These are phyloP conservation scores for Saccharomyces jurei DNA, from an alignment of 805 yeast species.

Conservation along the genomic window DNA sequence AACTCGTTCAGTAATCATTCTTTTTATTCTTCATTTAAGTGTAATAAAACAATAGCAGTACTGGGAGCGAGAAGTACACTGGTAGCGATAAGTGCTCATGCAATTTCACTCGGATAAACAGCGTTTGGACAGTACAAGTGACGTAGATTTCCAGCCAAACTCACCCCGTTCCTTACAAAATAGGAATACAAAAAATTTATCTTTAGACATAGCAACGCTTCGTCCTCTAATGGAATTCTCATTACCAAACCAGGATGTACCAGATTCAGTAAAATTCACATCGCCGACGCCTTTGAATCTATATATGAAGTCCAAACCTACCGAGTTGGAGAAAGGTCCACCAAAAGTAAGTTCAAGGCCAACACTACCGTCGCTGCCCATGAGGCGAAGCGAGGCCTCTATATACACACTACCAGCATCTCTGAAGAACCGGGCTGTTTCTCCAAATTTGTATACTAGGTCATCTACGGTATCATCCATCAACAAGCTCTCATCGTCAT, in stretches of 20 bases:
- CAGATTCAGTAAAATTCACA: not conserved
- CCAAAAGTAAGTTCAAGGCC: constrained; percentile 1
- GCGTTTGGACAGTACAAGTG: not conserved
- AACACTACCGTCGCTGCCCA: constrained; percentile 2
- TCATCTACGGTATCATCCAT: not conserved
- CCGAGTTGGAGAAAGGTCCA: not conserved
- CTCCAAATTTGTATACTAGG: not conserved
- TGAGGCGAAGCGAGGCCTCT: constrained; percentile 19
- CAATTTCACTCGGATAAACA: not conserved
- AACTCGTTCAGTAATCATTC: not conserved
- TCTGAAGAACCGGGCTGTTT: not conserved
- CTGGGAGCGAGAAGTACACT: not conserved
- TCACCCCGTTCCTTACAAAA: constrained; percentile 18
- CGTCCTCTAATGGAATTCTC: not conserved
- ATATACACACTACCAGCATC: constrained; percentile 9
- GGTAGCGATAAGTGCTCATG: not conserved
- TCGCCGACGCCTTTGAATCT: not conserved
- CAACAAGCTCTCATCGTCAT: not conserved
- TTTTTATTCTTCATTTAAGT: not conserved
- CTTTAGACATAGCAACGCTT: constrained; percentile 1
- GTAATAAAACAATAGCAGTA: not conserved
- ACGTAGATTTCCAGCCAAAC: constrained; percentile 1
- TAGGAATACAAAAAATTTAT: constrained; percentile 27
- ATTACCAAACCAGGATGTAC: not conserved
- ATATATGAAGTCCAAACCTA: not conserved